Percentiles rank a stretch among this genome's conserved stretches.
Conservation (phyloP, 257 asterid species). For the Solanum okadae region DNA sequence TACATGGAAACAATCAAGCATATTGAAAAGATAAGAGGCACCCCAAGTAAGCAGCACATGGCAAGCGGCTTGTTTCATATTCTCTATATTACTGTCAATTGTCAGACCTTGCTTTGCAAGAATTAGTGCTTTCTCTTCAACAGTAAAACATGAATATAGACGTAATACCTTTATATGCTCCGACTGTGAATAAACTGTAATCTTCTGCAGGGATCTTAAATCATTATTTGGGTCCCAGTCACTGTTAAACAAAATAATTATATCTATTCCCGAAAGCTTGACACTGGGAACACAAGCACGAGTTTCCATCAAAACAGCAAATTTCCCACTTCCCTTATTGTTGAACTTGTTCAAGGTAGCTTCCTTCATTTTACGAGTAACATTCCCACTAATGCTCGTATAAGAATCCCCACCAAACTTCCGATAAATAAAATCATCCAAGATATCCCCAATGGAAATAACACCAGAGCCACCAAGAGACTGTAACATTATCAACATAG, state of each 20-base stretch:
- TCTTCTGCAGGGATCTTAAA: constrained; percentile 43
- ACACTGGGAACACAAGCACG: constrained; percentile 41
- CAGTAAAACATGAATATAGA: constrained; percentile 38
- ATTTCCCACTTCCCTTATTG: constrained; percentile 17
- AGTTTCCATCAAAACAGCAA: constrained; percentile 48
- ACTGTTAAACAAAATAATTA: constrained; percentile 44
- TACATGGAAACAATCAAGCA: background rate
- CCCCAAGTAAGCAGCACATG: constrained; percentile 49
- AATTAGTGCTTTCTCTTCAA: constrained; percentile 52
- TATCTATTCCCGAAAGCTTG: constrained; percentile 32
- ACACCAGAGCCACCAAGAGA: constrained; percentile 22
- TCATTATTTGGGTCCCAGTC: constrained; percentile 63
- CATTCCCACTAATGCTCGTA: constrained; percentile 23
- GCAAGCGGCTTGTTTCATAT: constrained; percentile 23
- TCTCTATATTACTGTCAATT: constrained; percentile 19
- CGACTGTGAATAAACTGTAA: constrained; percentile 31
- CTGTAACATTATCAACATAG: constrained; percentile 19
- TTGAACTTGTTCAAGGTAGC: constrained; percentile 27
- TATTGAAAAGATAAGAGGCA: constrained; percentile 28
- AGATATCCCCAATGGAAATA: constrained; percentile 38
- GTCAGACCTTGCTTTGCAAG: constrained; percentile 44
- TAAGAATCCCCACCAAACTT: constrained; percentile 43
- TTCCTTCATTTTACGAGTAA: constrained; percentile 15
- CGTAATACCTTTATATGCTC: constrained; percentile 53
- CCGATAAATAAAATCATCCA: constrained; percentile 45